Evolutionary conservation across 805 yeast species (phyloP).

Genomic region (Monosporozyma solicola): DNA sequence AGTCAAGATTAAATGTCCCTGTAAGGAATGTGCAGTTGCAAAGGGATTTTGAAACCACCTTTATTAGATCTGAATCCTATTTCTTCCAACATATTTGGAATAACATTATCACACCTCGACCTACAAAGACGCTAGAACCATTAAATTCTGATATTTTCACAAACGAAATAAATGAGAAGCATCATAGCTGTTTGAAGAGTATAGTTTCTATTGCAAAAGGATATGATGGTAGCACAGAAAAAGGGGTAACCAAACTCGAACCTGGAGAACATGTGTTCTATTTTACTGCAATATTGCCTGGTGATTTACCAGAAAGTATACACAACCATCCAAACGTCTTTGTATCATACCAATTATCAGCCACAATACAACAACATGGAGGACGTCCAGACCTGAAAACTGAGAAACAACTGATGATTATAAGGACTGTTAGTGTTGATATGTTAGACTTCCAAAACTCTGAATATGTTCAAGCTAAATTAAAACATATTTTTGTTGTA

Average conservation of each 20-base stretch:
- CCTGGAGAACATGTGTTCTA: conserved; percentile 89
- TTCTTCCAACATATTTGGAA: conserved; percentile 79
- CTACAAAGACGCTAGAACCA: neutral
- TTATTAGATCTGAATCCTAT: conserved; percentile 42
- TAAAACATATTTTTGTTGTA: conserved; percentile 93
- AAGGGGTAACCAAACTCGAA: conserved; percentile 28
- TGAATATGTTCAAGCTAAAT: conserved; percentile 84
- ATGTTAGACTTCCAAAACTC: conserved; percentile 83
- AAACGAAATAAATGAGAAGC: neutral
- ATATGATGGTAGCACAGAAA: neutral
- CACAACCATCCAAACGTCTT: conserved; percentile 83
- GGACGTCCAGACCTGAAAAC: conserved; percentile 56
- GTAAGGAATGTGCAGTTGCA: conserved; percentile 7
- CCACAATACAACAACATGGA: conserved; percentile 75
- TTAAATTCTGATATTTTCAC: neutral
- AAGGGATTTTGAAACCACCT: neutral
- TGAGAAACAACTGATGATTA: conserved; percentile 65
- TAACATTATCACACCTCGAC: conserved; percentile 8
- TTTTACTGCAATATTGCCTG: conserved; percentile 76
- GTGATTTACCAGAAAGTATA: conserved; percentile 75
- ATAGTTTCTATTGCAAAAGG: conserved; percentile 26
- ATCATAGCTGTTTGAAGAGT: conserved; percentile 4
- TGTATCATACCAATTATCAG: conserved; percentile 62
- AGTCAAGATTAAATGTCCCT: conserved; percentile 55
- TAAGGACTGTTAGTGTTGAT: conserved; percentile 83